phyloP scores from a whole-genome alignment of 257 asterid species.

The Solanum tacnaense region DNA sequence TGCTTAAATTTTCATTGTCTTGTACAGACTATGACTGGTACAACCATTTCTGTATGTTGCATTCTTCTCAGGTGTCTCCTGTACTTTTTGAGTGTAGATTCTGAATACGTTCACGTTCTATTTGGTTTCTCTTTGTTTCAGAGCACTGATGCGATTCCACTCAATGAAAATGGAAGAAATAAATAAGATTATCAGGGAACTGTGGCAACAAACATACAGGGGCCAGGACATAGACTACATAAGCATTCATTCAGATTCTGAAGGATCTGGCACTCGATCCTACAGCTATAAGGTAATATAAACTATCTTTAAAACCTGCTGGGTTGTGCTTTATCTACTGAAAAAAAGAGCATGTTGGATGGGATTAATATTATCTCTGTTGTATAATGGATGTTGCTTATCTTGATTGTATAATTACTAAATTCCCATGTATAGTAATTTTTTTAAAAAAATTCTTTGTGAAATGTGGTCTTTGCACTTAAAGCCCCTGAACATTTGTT shows the following conservation, averaged over 20 bases:
- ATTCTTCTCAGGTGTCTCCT: neutral
- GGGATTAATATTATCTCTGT: neutral
- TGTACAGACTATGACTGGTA: neutral
- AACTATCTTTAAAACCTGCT: neutral
- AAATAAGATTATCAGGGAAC: slow-evolving; percentile 89
- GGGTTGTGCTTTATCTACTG: neutral
- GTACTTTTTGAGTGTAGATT: neutral
- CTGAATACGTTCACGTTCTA: neutral
- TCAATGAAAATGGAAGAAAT: slow-evolving; percentile 98
- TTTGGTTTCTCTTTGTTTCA: slow-evolving; percentile 16
- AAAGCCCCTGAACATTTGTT: neutral
- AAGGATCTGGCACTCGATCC: slow-evolving; percentile 91
- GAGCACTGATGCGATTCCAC: slow-evolving; percentile 99
- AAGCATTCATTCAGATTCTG: slow-evolving; percentile 92
- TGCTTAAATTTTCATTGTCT: neutral
- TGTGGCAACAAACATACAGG: slow-evolving; percentile 99
- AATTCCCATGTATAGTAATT: neutral
- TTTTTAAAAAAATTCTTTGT: rapidly evolving
- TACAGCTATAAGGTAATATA: slow-evolving; percentile 81
- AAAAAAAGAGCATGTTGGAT: neutral
- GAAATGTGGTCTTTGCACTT: neutral
- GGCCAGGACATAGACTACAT: slow-evolving; percentile 98
- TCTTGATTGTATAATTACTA: neutral
- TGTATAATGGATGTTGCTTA: neutral
- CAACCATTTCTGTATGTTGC: neutral